phyloP scores from a whole-genome alignment of 768 basidiomycete genomes.

The Lentinula sp. region DNA sequence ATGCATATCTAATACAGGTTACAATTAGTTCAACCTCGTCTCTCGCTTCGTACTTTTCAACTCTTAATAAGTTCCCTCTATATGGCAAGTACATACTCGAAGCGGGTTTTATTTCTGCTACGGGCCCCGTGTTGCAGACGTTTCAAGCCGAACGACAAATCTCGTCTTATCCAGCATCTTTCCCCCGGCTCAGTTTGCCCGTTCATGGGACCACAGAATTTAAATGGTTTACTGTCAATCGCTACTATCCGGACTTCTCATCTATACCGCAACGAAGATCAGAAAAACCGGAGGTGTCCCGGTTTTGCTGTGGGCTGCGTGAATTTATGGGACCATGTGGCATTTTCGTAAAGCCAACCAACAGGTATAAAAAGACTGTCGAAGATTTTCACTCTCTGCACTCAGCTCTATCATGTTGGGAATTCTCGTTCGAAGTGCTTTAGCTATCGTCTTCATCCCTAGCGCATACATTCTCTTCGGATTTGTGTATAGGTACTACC shows the following conservation, averaged over 20 bases:
- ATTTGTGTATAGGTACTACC: background rate
- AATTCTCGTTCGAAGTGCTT: background rate
- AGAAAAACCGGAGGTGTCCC: too few species aligned
- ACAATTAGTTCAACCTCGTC: background rate
- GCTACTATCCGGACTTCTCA: too few species aligned
- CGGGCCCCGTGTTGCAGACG: background rate
- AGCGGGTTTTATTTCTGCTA: too few species aligned
- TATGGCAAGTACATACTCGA: too few species aligned
- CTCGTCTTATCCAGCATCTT: background rate
- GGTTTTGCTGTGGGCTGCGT: too few species aligned
- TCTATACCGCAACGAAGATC: too few species aligned
- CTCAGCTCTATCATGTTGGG: background rate
- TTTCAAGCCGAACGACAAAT: background rate
- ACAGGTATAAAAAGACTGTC: background rate
- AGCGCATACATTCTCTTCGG: background rate
- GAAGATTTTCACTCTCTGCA: background rate
- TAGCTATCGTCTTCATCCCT: background rate
- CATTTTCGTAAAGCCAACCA: too few species aligned
- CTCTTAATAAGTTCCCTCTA: too few species aligned
- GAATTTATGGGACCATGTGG: too few species aligned
- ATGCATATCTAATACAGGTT: background rate
- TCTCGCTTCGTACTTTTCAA: background rate
- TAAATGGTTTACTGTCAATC: too few species aligned
- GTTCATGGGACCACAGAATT: background rate
- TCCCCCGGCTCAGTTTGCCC: background rate